A percentile compares a stretch with the other conserved stretches of the same genome.
Conservation (phyloP, 805 yeast species). For the Candida succiphila region DNA sequence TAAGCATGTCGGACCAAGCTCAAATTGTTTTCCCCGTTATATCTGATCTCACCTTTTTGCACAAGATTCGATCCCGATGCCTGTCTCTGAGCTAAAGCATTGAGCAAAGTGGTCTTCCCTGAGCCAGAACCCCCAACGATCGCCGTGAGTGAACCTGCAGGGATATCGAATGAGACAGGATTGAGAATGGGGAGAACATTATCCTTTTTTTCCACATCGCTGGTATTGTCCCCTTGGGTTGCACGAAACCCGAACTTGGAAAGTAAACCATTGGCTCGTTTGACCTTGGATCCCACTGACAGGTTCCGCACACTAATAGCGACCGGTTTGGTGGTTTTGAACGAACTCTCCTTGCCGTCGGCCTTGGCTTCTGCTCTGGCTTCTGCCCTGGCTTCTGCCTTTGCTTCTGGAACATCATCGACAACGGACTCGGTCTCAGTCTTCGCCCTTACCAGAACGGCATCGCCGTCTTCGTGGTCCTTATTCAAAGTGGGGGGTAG, state of each 20-base stretch:
- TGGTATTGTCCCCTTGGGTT: no score
- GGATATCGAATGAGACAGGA: conserved; percentile 48
- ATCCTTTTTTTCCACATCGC: conserved; percentile 14
- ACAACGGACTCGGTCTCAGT: no score
- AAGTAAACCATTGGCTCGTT: no score
- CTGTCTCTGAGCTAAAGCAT: conserved; percentile 47
- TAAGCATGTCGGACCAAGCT: conserved; percentile 39
- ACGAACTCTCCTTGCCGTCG: conserved; percentile 5
- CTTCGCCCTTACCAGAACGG: no score
- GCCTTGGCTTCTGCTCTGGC: background rate
- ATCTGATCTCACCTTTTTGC: conserved; percentile 29
- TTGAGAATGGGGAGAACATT: conserved; percentile 29
- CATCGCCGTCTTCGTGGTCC: no score
- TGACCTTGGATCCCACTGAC: conserved; percentile 6
- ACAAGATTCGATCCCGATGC: conserved; percentile 20
- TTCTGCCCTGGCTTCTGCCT: background rate
- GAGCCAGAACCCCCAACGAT: conserved; percentile 85
- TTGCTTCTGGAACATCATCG: no score
- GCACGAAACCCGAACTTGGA: background rate
- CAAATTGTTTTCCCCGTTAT: conserved; percentile 26
- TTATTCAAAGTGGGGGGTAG: no score
- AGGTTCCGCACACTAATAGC: conserved; percentile 15
- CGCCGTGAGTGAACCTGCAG: conserved; percentile 58
- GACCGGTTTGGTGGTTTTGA: conserved; percentile 17
- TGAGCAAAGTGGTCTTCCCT: conserved; percentile 75